Conservation (phyloP, 306 rosid genomes). For the Prunus kanzakura region DNA sequence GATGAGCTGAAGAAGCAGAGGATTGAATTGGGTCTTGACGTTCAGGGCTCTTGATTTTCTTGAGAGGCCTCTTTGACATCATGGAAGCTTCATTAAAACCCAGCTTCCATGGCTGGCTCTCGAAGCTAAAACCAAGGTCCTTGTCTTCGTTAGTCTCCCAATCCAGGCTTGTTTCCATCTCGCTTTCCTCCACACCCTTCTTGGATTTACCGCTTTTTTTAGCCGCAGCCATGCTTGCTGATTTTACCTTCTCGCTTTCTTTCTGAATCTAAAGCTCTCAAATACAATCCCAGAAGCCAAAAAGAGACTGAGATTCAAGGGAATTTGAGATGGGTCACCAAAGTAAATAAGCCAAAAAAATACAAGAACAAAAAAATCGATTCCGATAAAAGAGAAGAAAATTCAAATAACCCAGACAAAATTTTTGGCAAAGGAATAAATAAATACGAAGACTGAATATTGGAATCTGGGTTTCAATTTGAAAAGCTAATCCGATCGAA, state of each 20-base stretch:
- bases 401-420: constrained; percentile 22
- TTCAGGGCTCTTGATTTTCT: constrained; percentile 71
- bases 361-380: not conserved
- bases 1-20: constrained; percentile 25
- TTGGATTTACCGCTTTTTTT: constrained; percentile 49
- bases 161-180: constrained; percentile 25
- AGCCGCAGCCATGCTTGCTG: constrained; percentile 43
- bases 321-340: constrained; percentile 27
- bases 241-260: constrained; percentile 44
- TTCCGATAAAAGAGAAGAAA: not conserved
- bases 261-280: not conserved
- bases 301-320: not conserved
- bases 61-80: constrained; percentile 50
- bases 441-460: constrained; percentile 14
- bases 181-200: constrained; percentile 32
- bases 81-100: constrained; percentile 52
- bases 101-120: constrained; percentile 49
- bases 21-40: constrained; percentile 33
- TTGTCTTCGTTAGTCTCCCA: constrained; percentile 40
- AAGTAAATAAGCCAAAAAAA: not conserved
- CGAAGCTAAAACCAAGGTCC: constrained; percentile 29
- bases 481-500: constrained; percentile 38
- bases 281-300: not conserved
- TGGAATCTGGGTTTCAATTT: constrained; percentile 29
- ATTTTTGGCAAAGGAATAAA: constrained; percentile 12